Conservation (phyloP, 306 rosid genomes). For the Alnus glutinosa region DNA sequence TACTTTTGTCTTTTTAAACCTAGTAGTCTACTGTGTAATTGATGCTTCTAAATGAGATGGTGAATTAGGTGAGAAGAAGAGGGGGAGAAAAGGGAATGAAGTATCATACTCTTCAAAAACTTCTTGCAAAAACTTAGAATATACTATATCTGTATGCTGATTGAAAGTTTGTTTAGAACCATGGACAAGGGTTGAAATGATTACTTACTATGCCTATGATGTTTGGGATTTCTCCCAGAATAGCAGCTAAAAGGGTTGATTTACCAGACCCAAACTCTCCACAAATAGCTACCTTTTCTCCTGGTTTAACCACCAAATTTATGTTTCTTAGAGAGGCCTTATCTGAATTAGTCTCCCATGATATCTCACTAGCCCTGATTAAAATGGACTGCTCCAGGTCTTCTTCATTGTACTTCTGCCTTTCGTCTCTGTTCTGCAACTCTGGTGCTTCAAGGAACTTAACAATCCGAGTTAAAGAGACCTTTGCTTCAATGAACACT, state of each 20-base stretch:
- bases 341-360: slow-evolving; percentile 28
- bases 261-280: slow-evolving; percentile 41
- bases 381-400: slow-evolving; percentile 22
- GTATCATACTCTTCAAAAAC: background rate
- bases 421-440: slow-evolving; percentile 17
- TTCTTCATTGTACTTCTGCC: background rate
- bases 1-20: background rate
- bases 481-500: slow-evolving; percentile 34
- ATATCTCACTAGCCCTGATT: slow-evolving; percentile 17
- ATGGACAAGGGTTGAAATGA: background rate
- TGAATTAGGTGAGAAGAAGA: background rate
- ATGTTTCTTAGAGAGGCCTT: slow-evolving; percentile 26
- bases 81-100: background rate
- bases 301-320: slow-evolving; percentile 21
- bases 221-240: slow-evolving; percentile 35
- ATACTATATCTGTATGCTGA: background rate
- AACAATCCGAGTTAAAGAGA: slow-evolving; percentile 29
- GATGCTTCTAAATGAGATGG: background rate
- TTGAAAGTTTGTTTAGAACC: background rate
- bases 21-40: background rate
- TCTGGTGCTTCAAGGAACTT: slow-evolving; percentile 35
- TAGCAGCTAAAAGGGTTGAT: slow-evolving; percentile 38
- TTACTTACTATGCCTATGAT: slow-evolving; percentile 32
- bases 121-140: background rate
- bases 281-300: slow-evolving; percentile 39